Conservation (phyloP, 345 rosid species). For the Citrus sp. region DNA sequence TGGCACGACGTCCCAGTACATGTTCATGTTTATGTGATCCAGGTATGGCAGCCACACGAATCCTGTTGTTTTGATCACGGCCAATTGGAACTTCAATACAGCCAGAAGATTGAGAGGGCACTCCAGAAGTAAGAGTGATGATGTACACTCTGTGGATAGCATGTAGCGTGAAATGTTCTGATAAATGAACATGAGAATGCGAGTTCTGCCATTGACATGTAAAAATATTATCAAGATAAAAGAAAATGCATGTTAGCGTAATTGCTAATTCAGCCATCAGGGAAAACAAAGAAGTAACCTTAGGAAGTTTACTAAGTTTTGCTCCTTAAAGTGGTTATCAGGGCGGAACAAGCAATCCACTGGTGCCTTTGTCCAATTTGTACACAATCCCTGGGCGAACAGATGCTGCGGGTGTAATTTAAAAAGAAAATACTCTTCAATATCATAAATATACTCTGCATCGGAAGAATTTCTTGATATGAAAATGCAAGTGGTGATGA, state of each 20-base stretch:
- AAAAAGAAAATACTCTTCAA: no score
- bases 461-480: no score
- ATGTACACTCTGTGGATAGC: slow-evolving; percentile 69
- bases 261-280: not conserved
- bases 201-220: slow-evolving; percentile 53
- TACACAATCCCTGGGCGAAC: slow-evolving; percentile 63
- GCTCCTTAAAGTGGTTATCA: not conserved
- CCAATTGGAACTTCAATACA: slow-evolving; percentile 77
- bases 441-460: no score
- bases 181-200: slow-evolving; percentile 74
- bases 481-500: no score
- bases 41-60: slow-evolving; percentile 81
- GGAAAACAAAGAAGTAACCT: not conserved
- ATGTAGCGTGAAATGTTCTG: slow-evolving; percentile 76
- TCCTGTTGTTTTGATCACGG: slow-evolving; percentile 71
- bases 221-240: not conserved
- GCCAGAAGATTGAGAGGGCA: slow-evolving; percentile 60
- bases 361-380: slow-evolving; percentile 93
- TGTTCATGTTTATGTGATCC: slow-evolving; percentile 32
- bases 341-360: slow-evolving; percentile 64
- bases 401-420: no score
- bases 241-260: not conserved
- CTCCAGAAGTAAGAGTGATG: slow-evolving; percentile 73
- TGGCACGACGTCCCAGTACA: slow-evolving; percentile 77
- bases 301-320: not conserved